phyloP scores from a whole-genome alignment of 1,284 basidiomycete species.

The Cronartium ribicola region DNA sequence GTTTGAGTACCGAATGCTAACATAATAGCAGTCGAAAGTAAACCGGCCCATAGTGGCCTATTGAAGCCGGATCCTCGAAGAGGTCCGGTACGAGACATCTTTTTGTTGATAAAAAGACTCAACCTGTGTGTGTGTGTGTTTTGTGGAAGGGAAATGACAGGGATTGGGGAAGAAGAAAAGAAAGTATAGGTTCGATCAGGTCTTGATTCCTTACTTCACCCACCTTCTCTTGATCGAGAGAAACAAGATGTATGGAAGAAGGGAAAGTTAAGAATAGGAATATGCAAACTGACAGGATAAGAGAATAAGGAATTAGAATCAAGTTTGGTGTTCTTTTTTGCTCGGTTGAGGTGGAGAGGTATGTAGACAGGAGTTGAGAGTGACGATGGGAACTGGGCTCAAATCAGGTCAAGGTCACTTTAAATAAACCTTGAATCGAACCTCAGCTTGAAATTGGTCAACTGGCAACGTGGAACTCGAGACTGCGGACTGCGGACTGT shows the following conservation, averaged over 20 bases:
- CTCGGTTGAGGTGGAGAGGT: not conserved
- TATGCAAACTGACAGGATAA: not conserved
- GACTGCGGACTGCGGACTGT: not conserved
- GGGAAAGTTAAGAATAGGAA: not conserved
- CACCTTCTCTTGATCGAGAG: too few species aligned
- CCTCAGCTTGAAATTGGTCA: not conserved
- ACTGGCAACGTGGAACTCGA: not conserved
- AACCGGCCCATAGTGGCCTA: slow-evolving; percentile 2
- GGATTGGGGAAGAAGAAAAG: not conserved
- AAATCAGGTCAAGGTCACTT: not conserved
- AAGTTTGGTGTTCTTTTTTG: not conserved
- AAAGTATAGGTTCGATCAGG: not conserved
- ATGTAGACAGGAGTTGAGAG: not conserved
- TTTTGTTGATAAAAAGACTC: slow-evolving; percentile 4
- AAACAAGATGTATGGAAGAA: too few species aligned
- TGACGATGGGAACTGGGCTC: not conserved
- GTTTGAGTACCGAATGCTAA: not conserved
- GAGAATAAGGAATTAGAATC: not conserved
- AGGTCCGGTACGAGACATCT: not conserved
- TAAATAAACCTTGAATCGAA: not conserved
- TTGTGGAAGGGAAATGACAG: not conserved
- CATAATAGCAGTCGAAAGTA: not conserved
- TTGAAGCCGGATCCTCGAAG: slow-evolving; percentile 5
- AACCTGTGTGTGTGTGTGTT: not conserved
- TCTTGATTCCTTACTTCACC: too few species aligned